A percentile compares a stretch with the other conserved stretches of the same genome.
Conservation (phyloP, 2,329 filamentous ascomycete species). For the Hypoxylon sp. region DNA sequence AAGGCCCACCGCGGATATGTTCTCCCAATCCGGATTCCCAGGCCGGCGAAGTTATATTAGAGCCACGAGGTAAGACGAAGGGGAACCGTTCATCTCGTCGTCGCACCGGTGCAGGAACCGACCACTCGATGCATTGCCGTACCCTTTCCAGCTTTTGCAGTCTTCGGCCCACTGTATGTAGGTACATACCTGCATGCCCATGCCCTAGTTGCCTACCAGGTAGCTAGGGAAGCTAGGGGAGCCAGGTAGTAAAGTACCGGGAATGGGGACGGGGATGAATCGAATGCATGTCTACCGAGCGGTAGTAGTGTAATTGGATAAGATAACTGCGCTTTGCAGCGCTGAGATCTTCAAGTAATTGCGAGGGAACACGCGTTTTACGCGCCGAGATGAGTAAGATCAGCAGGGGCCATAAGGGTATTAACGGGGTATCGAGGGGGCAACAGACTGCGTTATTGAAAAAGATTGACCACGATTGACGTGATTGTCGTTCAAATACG, state of each 20-base stretch:
- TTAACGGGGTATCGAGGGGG: slow-evolving; percentile 25
- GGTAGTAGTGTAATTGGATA: slow-evolving; percentile 39
- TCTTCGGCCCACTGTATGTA: slow-evolving; percentile 8
- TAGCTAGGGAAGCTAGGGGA: background rate
- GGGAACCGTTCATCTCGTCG: slow-evolving; percentile 10
- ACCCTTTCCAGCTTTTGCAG: background rate
- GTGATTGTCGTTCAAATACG: slow-evolving; percentile 44
- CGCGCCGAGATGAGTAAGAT: slow-evolving; percentile 40
- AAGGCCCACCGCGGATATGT: slow-evolving; percentile 33
- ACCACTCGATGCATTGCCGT: slow-evolving; percentile 25
- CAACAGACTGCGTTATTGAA: slow-evolving; percentile 23
- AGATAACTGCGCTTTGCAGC: slow-evolving; percentile 15
- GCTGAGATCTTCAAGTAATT: slow-evolving; percentile 34
- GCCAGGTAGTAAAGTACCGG: slow-evolving; percentile 19
- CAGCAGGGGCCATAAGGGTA: slow-evolving; percentile 34
- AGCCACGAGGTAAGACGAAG: slow-evolving; percentile 33
- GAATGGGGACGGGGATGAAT: slow-evolving; percentile 38
- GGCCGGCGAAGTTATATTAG: slow-evolving; percentile 34
- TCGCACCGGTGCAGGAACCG: slow-evolving; percentile 22
- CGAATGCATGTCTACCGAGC: slow-evolving; percentile 32
- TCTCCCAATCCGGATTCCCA: slow-evolving; percentile 26
- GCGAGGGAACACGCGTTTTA: slow-evolving; percentile 33
- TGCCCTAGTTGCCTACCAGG: background rate
- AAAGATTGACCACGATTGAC: slow-evolving; percentile 42
- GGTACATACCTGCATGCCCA: slow-evolving; percentile 5